Percentiles rank a stretch among this genome's conserved stretches.
Evolutionary conservation across 2,329 filamentous ascomycete genomes (phyloP).

Genomic region (Trichoderma endophyticum): DNA sequence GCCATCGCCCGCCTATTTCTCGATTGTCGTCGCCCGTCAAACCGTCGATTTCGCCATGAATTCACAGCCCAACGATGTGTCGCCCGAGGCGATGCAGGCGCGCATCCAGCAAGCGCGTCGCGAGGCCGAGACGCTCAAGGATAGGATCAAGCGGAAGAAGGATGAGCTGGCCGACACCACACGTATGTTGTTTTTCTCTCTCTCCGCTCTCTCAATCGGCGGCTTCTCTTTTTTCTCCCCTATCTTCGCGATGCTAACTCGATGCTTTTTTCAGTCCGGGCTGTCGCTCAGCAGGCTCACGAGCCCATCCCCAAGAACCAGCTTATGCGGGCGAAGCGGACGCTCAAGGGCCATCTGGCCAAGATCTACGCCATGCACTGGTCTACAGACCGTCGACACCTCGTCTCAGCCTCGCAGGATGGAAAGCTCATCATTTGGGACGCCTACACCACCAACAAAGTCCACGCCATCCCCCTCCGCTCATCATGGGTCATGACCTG

Average conservation of each 20-base stretch:
- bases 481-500: slow-evolving; percentile 99
- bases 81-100: slow-evolving; percentile 82
- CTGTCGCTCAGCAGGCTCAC: slow-evolving; percentile 88
- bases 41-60: slow-evolving; percentile 47
- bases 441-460: slow-evolving; percentile 99
- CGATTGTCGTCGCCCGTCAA: slow-evolving; percentile 16
- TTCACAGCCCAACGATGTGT: slow-evolving; percentile 58
- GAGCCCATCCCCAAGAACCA: slow-evolving; percentile 86
- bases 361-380: slow-evolving; percentile 99
- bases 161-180: slow-evolving; percentile 98
- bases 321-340: slow-evolving; percentile 96
- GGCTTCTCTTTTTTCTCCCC: not conserved
- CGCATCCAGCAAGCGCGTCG: slow-evolving; percentile 88
- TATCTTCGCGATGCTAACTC: slow-evolving; percentile 27
- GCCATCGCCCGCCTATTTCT: slow-evolving; percentile 18
- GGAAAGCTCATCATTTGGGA: slow-evolving; percentile 99
- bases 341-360: slow-evolving; percentile 93
- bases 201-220: not conserved
- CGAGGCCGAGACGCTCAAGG: slow-evolving; percentile 96
- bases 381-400: slow-evolving; percentile 95
- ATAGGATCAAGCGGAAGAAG: slow-evolving; percentile 99
- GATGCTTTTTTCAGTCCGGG: slow-evolving; percentile 63
- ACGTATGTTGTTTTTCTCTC: slow-evolving; percentile 61
- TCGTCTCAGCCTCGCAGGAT: slow-evolving; percentile 97
- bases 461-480: slow-evolving; percentile 93